A percentile compares a stretch with the other conserved stretches of the same genome.
Conservation (phyloP, 1,139 yeast genomes). For the Taiozyma onychis region DNA sequence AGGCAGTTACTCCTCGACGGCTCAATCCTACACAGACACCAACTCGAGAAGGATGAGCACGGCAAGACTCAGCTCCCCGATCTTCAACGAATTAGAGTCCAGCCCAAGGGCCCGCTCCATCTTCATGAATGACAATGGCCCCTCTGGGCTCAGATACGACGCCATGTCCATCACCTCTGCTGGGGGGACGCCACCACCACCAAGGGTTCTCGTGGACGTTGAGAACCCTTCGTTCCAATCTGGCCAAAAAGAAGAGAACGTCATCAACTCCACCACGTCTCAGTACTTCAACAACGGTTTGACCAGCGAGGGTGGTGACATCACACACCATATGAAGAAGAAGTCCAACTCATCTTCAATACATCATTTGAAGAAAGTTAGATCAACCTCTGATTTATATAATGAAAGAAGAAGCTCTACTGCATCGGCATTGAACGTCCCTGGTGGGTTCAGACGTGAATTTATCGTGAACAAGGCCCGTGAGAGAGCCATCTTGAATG, state of each 20-base stretch:
- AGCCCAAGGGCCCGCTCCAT: conserved; percentile 8
- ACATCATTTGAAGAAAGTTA: conserved; percentile 19
- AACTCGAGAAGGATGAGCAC: conserved; percentile 13
- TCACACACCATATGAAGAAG: conserved; percentile 39
- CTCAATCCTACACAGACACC: neutral
- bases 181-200: neutral
- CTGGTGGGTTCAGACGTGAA: conserved; percentile 77
- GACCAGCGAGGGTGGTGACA: conserved; percentile 59
- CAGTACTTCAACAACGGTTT: conserved; percentile 22
- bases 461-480: conserved; percentile 40
- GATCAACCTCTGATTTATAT: conserved; percentile 22
- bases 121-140: neutral
- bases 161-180: neutral
- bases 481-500: conserved; percentile 25
- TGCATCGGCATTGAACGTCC: conserved; percentile 66
- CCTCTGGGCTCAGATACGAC: neutral
- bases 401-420: conserved; percentile 46
- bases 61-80: conserved; percentile 17
- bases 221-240: conserved; percentile 29
- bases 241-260: conserved; percentile 16
- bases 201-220: conserved; percentile 22
- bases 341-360: conserved; percentile 23
- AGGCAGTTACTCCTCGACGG: neutral
- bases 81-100: conserved; percentile 3
- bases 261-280: conserved; percentile 24